Base-by-base conservation (phyloP, 768 basidiomycete genomes). In the Collybiopsis luxurians region DNA sequence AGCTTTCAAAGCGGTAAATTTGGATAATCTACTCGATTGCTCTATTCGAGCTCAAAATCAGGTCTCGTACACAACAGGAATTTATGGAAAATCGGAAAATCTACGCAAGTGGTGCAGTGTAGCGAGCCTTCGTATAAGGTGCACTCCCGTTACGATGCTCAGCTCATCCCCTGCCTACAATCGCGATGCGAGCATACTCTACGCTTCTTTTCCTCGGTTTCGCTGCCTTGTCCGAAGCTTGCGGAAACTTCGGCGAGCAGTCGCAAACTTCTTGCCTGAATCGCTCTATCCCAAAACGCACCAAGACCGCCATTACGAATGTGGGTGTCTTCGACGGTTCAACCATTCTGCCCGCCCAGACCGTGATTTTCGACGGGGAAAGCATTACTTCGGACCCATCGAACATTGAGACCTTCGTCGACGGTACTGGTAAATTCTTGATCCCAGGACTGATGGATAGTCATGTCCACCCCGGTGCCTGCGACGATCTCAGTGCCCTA, bases 251-350 rank as follows among this genome's bases (percentile, higher is more conserved):
- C 21, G 44, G 21, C 17, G 44, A 17, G 10, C 4, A 23, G 4
- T 23, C 44, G 2, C 44, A 21, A 17, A 12, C 40, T 11, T 45
- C 44, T 11, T 45, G 44, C 23, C 23, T 26, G 19, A 23, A 23
- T 26, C 44, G 44, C 10, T 13, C 17, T 17, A 2, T 45, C 44
- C 44, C 44, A 45, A 21, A 21, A 17, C 44, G 21, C 23, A 45
- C 19, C 4, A 59, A 48, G 4, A 58, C 42, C n/a, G 57, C 57
- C 1, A 59, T 61, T 6, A 55, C 21, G 0, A 61, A 61, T 23
- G 60, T 61, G 17, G 46, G 48, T 1, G 60, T 61, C 9, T 61
- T 61, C 12, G 48, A 61, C 27, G 60, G 60, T 49, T 15, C 52
- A 44, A 2, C 49, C 45, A 23, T 45, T 4, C 10, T 44, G 21